phyloP scores from a whole-genome alignment of 2,329 filamentous ascomycete genomes.

The Botrytis deweyae region DNA sequence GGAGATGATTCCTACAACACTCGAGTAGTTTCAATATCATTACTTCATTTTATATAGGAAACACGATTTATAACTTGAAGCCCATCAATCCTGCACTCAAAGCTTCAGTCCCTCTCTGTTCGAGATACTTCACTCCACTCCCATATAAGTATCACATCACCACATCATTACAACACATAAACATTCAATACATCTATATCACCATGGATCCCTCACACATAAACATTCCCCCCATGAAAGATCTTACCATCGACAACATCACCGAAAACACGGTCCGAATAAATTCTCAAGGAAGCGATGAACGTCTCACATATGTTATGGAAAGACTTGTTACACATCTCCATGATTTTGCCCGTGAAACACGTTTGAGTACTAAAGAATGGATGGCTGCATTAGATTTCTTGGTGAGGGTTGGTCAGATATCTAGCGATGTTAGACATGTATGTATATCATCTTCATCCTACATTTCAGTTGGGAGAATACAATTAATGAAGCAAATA shows the following conservation, averaged over 20 bases:
- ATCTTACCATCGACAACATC: slow-evolving; percentile 77
- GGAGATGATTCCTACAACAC: neutral
- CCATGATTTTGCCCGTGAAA: slow-evolving; percentile 81
- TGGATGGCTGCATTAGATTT: slow-evolving; percentile 76
- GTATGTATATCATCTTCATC: slow-evolving; percentile 44
- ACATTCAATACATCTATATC: neutral
- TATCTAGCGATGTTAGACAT: slow-evolving; percentile 70
- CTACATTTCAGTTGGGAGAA: neutral
- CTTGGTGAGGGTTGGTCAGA: slow-evolving; percentile 70
- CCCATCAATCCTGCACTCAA: neutral
- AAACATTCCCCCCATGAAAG: slow-evolving; percentile 54
- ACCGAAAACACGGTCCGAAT: slow-evolving; percentile 73
- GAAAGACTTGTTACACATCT: slow-evolving; percentile 72
- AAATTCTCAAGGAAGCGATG: slow-evolving; percentile 67
- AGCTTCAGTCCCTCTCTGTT: neutral
- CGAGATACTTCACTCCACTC: neutral
- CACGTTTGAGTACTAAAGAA: slow-evolving; percentile 70
- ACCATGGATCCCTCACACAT: slow-evolving; percentile 29
- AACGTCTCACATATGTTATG: slow-evolving; percentile 69
- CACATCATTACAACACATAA: neutral
- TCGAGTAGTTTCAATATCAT: neutral
- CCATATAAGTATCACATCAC: neutral
- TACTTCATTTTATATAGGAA: neutral
- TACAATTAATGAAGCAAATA: slow-evolving; percentile 33
- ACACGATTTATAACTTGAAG: neutral